Conservation (phyloP, 306 rosid species). For the Hippophae rhamnoides region DNA sequence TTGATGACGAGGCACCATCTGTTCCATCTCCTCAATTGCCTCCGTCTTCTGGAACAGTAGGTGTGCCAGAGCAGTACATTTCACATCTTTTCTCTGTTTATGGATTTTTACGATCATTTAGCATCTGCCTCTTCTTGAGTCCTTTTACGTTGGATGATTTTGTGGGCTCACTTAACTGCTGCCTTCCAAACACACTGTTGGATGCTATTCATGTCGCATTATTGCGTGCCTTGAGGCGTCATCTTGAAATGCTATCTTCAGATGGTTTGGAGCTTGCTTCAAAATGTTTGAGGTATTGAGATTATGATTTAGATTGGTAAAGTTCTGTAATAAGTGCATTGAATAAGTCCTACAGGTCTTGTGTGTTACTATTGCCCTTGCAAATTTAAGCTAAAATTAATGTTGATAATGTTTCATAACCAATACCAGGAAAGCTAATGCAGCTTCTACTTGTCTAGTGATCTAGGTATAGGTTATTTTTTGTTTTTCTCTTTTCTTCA, state of each 20-base stretch:
- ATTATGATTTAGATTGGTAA: too few species aligned
- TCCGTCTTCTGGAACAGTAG: slow-evolving; percentile 65
- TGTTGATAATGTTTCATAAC: too few species aligned
- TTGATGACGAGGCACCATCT: slow-evolving; percentile 24
- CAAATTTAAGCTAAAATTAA: too few species aligned
- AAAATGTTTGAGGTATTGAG: slow-evolving; percentile 59
- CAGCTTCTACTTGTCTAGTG: too few species aligned
- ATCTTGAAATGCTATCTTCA: slow-evolving; percentile 50
- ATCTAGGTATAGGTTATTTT: too few species aligned
- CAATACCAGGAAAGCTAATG: too few species aligned
- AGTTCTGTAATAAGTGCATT: too few species aligned
- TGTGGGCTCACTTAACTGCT: slow-evolving; percentile 71
- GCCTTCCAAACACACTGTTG: slow-evolving; percentile 42
- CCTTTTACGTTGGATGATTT: slow-evolving; percentile 88
- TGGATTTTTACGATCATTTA: slow-evolving; percentile 73
- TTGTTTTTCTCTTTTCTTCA: too few species aligned
- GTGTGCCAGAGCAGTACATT: slow-evolving; percentile 68
- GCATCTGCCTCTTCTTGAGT: slow-evolving; percentile 48
- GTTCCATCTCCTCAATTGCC: slow-evolving; percentile 50
- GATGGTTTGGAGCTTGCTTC: slow-evolving; percentile 69
- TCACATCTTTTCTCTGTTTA: slow-evolving; percentile 70
- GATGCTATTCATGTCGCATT: slow-evolving; percentile 75
- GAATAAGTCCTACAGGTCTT: too few species aligned
- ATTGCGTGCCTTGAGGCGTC: slow-evolving; percentile 57
- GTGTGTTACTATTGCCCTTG: too few species aligned